Evolutionary conservation across 1,139 yeast genomes (phyloP).

Genomic region (Nakaseomyces delphensis): DNA sequence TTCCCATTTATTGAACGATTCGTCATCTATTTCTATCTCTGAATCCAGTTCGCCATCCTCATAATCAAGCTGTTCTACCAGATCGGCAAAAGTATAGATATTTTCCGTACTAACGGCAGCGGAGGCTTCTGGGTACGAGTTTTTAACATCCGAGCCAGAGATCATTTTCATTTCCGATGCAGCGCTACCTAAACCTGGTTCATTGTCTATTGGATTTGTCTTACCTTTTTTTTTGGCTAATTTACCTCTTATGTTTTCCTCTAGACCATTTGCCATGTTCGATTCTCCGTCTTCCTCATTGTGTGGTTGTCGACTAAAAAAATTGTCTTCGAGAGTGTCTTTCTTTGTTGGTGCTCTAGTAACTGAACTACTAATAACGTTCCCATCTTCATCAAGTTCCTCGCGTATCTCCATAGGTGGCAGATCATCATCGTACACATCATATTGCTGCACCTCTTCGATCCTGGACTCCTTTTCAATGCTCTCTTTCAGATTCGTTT

Average conservation of each 20-base stretch:
- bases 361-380: slow-evolving; percentile 41
- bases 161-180: neutral
- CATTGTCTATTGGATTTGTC: neutral
- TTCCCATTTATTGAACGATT: slow-evolving; percentile 31
- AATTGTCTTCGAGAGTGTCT: slow-evolving; percentile 12
- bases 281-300: slow-evolving; percentile 2
- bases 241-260: slow-evolving; percentile 16
- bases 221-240: slow-evolving; percentile 6
- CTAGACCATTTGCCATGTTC: slow-evolving; percentile 11
- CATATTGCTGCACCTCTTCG: slow-evolving; percentile 9
- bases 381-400: slow-evolving; percentile 73
- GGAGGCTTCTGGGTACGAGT: no score
- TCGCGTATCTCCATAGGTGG: slow-evolving; percentile 80
- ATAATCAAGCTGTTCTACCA: slow-evolving; percentile 30
- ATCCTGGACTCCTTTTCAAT: slow-evolving; percentile 19
- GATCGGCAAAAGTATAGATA: slow-evolving; percentile 34
- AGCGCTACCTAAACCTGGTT: neutral
- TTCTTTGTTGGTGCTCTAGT: slow-evolving; percentile 24
- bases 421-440: slow-evolving; percentile 33
- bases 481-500: slow-evolving; percentile 30
- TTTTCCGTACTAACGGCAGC: no score
- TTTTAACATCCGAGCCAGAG: neutral
- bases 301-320: slow-evolving; percentile 7
- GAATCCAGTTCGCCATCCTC: slow-evolving; percentile 33
- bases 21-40: slow-evolving; percentile 32